These are phyloP conservation scores for Nicotiana rustica DNA, from an alignment of 305 asterid species.

Conservation along the genomic window DNA sequence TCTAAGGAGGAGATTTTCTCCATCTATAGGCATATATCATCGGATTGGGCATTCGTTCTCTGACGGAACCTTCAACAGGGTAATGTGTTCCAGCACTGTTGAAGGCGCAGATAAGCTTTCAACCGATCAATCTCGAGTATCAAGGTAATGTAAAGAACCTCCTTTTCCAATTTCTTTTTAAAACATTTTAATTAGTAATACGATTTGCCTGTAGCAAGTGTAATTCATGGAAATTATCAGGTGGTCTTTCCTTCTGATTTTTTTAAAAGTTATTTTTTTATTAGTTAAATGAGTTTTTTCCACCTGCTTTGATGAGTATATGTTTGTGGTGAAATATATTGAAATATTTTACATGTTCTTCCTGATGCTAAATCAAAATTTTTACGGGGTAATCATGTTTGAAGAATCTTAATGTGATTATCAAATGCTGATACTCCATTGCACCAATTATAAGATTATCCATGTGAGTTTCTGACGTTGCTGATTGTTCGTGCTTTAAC, in stretches of 20 bases:
- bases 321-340: background rate
- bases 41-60: conserved; percentile 57
- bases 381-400: background rate
- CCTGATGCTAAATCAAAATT: background rate
- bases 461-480: background rate
- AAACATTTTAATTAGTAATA: background rate
- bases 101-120: conserved; percentile 65
- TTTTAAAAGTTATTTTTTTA: background rate
- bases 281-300: background rate
- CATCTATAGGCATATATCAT: conserved; percentile 53
- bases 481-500: background rate
- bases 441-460: background rate
- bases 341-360: background rate
- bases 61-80: conserved; percentile 45
- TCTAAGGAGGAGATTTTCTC: conserved; percentile 50
- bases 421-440: background rate
- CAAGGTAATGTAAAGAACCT: conserved; percentile 48
- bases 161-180: background rate
- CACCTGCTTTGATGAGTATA: background rate
- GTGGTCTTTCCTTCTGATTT: background rate
- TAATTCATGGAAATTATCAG: background rate
- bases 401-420: background rate
- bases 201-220: background rate
- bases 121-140: conserved; percentile 54
- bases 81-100: conserved; percentile 59